Percentiles rank a stretch among this genome's conserved stretches.
Evolutionary conservation across 176 grass and related monocot genomes (phyloP).

Genomic region (Carex parvula): DNA sequence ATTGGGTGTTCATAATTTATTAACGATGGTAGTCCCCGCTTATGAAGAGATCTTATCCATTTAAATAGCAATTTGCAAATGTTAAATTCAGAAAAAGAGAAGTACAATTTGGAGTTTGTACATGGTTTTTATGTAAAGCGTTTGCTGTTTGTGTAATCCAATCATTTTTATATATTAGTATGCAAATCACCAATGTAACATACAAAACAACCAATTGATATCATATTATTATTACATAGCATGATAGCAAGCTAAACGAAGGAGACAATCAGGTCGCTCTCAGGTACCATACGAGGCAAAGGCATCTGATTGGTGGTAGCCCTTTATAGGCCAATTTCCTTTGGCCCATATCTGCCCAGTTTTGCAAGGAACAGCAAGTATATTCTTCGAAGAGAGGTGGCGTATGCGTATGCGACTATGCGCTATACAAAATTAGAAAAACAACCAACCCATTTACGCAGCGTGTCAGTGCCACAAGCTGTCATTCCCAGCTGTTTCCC

Average conservation of each 20-base stretch:
- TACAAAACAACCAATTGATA: background rate
- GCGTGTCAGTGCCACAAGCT: background rate
- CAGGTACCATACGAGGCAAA: background rate
- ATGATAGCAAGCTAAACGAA: background rate
- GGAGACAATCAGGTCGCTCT: background rate
- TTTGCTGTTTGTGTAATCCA: background rate
- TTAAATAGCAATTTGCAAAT: background rate
- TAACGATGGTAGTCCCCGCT: background rate
- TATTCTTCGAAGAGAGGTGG: background rate
- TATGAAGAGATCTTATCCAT: background rate
- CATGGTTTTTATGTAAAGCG: background rate
- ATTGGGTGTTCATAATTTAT: background rate
- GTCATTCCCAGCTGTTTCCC: background rate
- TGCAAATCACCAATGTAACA: background rate
- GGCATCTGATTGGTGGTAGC: background rate
- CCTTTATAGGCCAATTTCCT: background rate
- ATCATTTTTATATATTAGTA: background rate
- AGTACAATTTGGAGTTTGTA: background rate
- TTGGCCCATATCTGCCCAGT: background rate
- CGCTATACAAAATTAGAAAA: conserved; percentile 6
- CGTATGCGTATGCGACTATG: background rate
- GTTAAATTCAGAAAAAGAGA: background rate
- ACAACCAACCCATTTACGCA: background rate
- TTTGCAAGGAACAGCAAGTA: background rate
- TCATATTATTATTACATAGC: background rate